Base-by-base conservation (phyloP, 1,139 yeast genomes). In the Casaregolazyma suthepensis region DNA sequence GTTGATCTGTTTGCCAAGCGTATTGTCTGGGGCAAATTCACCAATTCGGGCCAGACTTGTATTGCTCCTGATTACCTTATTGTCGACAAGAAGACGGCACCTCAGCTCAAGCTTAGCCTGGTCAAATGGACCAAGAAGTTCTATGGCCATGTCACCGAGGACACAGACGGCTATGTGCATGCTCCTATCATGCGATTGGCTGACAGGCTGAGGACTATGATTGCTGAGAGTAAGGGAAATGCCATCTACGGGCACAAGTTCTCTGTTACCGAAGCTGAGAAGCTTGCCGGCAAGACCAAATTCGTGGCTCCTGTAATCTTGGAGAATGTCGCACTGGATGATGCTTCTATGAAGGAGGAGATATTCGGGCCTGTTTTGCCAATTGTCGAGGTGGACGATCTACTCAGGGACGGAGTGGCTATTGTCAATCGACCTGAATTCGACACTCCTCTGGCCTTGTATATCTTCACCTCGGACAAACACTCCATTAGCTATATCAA, bases 1-100 rank as follows among this genome's bases (percentile, higher is more conserved):
- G 60, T 87, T 51, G 69, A 71, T 19, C 69, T 75, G 0, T 76
- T 87, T n/a, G 82, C 90, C 17, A 77, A 77, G 57, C 79, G 96
- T 69, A 71, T 87, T 17, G 76, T 80, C 4, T 87, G 94, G 88
- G 93, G 93, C 37, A 81, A 85, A 60, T 85, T 84, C 63, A 73
- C 81, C 44, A 90, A 88, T 66, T 81, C 85, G n/a, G 97, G 97
- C 29, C 97, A 90, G 70, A 83, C 94, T 1, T 90, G 97, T 74
- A 88, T 89, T 46, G 88, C 95, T 1, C 86, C 90, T 9, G 98
- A 91, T 70, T 91, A 89, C 63, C 73, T 86, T 7, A 66, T 89
- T 51, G 85, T 84, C 20, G 90, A 85, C 57, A 79, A 77, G 46
- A 71, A 75, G 1, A 67, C 82, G 20, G 80, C 82, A 61, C 77